These are phyloP conservation scores for Lecanoromycetidae sp. DNA, from an alignment of 2,329 filamentous ascomycete species.

Conservation along the genomic window DNA sequence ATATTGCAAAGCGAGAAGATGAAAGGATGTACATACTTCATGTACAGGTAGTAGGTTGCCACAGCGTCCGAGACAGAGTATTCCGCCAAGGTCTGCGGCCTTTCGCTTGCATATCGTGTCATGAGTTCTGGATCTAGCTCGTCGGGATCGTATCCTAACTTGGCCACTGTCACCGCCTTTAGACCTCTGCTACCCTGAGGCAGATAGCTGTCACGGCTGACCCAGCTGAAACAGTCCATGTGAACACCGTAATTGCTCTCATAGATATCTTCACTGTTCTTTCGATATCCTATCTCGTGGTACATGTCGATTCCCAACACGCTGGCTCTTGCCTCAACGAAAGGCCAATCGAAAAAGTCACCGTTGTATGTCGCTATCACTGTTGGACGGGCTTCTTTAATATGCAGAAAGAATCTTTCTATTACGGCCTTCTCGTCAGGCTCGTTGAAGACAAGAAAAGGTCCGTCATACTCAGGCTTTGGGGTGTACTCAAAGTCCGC, in stretches of 20 bases:
- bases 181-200: conserved; percentile 93
- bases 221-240: conserved; percentile 99
- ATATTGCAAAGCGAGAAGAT: conserved; percentile 98
- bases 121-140: conserved; percentile 95
- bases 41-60: conserved; percentile 97
- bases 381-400: conserved; percentile 87
- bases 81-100: conserved; percentile 86
- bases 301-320: conserved; percentile 98
- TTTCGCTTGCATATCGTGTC: conserved; percentile 76
- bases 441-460: conserved; percentile 98
- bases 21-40: conserved; percentile 99
- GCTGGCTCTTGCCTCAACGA: conserved; percentile 85
- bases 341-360: conserved; percentile 99
- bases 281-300: conserved; percentile 91
- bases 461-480: conserved; percentile 86
- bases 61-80: conserved; percentile 99
- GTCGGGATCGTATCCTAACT: conserved; percentile 95
- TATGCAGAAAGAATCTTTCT: conserved; percentile 87
- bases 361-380: conserved; percentile 99
- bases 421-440: conserved; percentile 78
- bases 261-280: conserved; percentile 91
- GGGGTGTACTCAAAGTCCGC: conserved; percentile 97
- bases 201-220: conserved; percentile 94
- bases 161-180: conserved; percentile 95
- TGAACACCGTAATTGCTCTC: conserved; percentile 93